Base-by-base conservation (phyloP, 768 basidiomycete species). In the Russula olivacea region DNA sequence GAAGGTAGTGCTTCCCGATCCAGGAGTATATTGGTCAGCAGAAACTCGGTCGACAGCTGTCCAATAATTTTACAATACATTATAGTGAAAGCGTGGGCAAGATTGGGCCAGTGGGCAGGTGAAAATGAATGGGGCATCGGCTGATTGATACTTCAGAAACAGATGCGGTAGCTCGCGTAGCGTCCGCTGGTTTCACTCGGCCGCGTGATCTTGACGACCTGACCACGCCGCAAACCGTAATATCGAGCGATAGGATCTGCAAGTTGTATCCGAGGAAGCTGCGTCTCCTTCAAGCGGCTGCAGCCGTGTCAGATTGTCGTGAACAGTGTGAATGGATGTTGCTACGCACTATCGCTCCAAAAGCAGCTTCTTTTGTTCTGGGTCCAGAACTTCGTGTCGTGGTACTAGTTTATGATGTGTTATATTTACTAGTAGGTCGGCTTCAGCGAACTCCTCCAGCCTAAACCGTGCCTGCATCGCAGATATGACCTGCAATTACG, bases 221-320 rank as follows among this genome's bases (percentile, higher is more conserved):
- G 93, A 30, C 96, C 95, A 55, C 97, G 84, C 69, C 86, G 83
- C 61, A 99, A 83, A 56, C 97, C 97, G 77, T 98, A 99, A 75
- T 99, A 98, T 63, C 95, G 85, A 47, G 97, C 93, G n/a, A 99
- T 96, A 11, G 97, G 97, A 74, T 99, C 97, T 30, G 88, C 86
- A 48, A 97, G 75, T 76, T 98, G 95, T 66, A 99, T 98, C 25
- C 97, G 91, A 53, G 97, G 97, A 60, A 99, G 80, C 71, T 99
- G 97, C 1, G 96, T 98, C 72, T 98, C 97, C 75, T 96, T 96
- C 61, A 99, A 77, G 66, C 97, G 96, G 76, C 96, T 99, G 69
- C 25, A 43, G 28, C n/a, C 12, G 45, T 55, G 36, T 67, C 38
- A 51, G 58, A 63, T 47, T 2, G 59, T 56, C 28, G 60, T 43